A percentile compares a stretch with the other conserved stretches of the same genome.
Evolutionary conservation across 108 stramenopile genomes (phyloP).

Genomic region (Schizochytrium sp.): DNA sequence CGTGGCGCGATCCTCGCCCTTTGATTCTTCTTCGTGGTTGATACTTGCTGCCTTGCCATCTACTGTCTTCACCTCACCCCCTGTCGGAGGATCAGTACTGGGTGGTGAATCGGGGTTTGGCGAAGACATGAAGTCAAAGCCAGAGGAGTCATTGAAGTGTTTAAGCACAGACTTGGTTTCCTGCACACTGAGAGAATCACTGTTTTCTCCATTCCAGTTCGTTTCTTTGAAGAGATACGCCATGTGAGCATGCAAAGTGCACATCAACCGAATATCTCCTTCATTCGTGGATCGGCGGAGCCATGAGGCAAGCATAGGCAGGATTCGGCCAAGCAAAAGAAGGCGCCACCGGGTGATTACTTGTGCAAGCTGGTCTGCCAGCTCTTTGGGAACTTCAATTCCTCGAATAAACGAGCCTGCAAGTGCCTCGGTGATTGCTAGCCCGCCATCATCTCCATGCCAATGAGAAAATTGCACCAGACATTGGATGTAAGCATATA

Average conservation of each 20-base stretch:
- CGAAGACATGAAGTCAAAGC: constrained; percentile 33
- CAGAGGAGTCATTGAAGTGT: constrained; percentile 51
- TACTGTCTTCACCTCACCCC: background rate
- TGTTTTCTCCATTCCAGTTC: constrained; percentile 13
- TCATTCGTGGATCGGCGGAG: constrained; percentile 79
- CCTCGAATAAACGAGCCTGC: constrained; percentile 57
- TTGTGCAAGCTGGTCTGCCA: constrained; percentile 41
- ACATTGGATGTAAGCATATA: constrained; percentile 71
- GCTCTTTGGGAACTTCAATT: constrained; percentile 61
- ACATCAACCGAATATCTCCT: constrained; percentile 85
- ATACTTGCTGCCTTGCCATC: background rate
- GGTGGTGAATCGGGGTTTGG: constrained; percentile 8
- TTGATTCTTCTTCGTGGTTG: background rate
- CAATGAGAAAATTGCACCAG: constrained; percentile 67
- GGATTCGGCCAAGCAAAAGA: constrained; percentile 64
- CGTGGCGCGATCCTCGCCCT: constrained; percentile 61
- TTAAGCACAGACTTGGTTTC: constrained; percentile 26
- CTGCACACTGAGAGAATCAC: constrained; percentile 20
- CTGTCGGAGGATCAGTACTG: background rate
- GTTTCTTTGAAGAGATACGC: constrained; percentile 77
- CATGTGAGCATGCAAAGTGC: constrained; percentile 94
- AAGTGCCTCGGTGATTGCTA: constrained; percentile 60
- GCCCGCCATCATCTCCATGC: constrained; percentile 57
- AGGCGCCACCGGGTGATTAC: background rate
- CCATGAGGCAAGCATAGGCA: constrained; percentile 96